Percentiles rank a stretch among this genome's conserved stretches.
Evolutionary conservation across 768 basidiomycete genomes (phyloP).

Genomic region (Tricholoma bakamatsutake): DNA sequence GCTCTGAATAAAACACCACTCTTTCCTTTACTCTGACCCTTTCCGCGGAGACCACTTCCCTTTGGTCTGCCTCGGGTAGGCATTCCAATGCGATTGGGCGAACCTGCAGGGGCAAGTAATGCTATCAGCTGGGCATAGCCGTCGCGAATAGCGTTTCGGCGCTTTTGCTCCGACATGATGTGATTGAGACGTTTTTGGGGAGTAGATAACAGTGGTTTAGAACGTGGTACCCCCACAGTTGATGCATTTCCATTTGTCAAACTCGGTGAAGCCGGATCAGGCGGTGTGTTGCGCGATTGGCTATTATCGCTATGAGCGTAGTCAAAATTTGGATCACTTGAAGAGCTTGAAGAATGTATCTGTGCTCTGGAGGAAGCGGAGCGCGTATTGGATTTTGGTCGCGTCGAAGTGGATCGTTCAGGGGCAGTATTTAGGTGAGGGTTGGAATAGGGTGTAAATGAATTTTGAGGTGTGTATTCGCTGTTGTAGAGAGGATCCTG

Average conservation of each 20-base stretch:
- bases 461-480: constrained; percentile 19
- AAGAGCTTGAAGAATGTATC: constrained; percentile 16
- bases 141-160: constrained; percentile 85
- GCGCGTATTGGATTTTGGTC: constrained; percentile 26
- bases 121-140: constrained; percentile 84
- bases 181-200: constrained; percentile 89
- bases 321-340: constrained; percentile 15
- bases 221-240: constrained; percentile 21
- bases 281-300: constrained; percentile 21
- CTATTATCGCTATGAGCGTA: constrained; percentile 17
- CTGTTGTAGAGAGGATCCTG: constrained; percentile 25
- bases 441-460: constrained; percentile 38
- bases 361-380: constrained; percentile 19
- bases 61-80: constrained; percentile 78
- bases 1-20: constrained; percentile 85
- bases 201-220: constrained; percentile 68
- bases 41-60: constrained; percentile 63
- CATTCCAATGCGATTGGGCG: constrained; percentile 60
- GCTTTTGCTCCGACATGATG: constrained; percentile 93
- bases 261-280: constrained; percentile 24
- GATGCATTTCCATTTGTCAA: constrained; percentile 4
- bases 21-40: constrained; percentile 77
- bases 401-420: constrained; percentile 33
- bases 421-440: constrained; percentile 41
- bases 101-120: constrained; percentile 74